phyloP scores from a whole-genome alignment of 805 yeast species.

The Metschnikowia cerradonensis region DNA sequence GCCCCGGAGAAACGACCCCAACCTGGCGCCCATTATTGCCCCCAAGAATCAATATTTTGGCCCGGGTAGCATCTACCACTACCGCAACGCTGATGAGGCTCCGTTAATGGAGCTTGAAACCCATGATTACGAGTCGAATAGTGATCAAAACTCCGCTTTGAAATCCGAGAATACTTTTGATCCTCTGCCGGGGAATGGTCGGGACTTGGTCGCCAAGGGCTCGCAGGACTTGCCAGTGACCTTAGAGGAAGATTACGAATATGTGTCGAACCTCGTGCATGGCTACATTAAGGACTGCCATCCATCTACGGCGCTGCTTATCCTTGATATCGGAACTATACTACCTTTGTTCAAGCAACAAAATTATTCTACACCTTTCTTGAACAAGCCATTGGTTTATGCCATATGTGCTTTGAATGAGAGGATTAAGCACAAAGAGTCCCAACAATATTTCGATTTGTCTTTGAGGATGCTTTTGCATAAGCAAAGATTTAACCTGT shows the following conservation, averaged over 20 bases:
- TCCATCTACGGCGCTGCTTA: slow-evolving; percentile 5
- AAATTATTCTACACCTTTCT: slow-evolving; percentile 10
- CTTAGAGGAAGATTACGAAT: slow-evolving; percentile 12
- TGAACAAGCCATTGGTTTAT: slow-evolving; percentile 11
- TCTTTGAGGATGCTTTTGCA: slow-evolving; percentile 10
- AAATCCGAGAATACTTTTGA: neutral
- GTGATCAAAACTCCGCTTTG: neutral
- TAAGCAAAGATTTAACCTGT: slow-evolving; percentile 5
- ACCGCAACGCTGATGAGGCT: slow-evolving; percentile 1
- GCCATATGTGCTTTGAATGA: slow-evolving; percentile 15
- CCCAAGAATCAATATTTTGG: slow-evolving; percentile 15
- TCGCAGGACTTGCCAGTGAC: slow-evolving; percentile 5
- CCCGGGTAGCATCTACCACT: slow-evolving; percentile 17
- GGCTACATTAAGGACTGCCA: slow-evolving; percentile 10
- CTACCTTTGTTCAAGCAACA: slow-evolving; percentile 11
- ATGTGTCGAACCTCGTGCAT: slow-evolving; percentile 12
- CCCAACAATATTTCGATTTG: slow-evolving; percentile 14
- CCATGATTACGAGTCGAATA: neutral
- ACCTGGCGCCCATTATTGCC: slow-evolving; percentile 7
- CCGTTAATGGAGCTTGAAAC: slow-evolving; percentile 1
- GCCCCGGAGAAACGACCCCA: slow-evolving; percentile 6
- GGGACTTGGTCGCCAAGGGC: neutral
- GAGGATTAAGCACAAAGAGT: slow-evolving; percentile 9
- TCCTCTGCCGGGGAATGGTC: neutral
- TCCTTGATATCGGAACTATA: slow-evolving; percentile 11